Conservation (phyloP, 1,139 yeast species). For the Pichia sp. region DNA sequence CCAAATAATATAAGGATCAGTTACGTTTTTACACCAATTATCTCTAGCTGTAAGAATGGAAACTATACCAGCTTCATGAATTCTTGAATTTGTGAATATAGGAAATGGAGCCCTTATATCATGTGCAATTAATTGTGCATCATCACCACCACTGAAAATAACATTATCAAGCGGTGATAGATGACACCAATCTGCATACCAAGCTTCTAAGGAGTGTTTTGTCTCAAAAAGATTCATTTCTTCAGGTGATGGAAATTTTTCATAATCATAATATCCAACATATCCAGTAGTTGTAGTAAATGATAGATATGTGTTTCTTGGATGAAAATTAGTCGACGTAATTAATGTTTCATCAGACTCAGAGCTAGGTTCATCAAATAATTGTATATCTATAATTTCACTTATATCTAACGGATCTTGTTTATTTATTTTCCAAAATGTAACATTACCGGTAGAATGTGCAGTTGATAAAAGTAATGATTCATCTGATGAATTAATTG, state of each 20-base stretch:
- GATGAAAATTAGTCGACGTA: conserved; percentile 63
- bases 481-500: conserved; percentile 29
- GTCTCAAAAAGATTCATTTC: not conserved
- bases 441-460: conserved; percentile 74
- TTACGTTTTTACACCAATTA: conserved; percentile 16
- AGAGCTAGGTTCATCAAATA: conserved; percentile 35
- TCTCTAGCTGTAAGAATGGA: conserved; percentile 48
- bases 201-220: conserved; percentile 70
- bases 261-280: conserved; percentile 33
- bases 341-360: conserved; percentile 36
- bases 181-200: conserved; percentile 79
- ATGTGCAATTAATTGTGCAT: conserved; percentile 66
- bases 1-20: conserved; percentile 53
- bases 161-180: conserved; percentile 47
- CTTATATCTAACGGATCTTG: conserved; percentile 20
- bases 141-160: conserved; percentile 89
- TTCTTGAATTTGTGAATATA: conserved; percentile 54
- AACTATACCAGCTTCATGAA: conserved; percentile 86
- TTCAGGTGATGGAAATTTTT: conserved; percentile 4
- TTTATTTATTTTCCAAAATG: conserved; percentile 46
- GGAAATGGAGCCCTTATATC: conserved; percentile 44
- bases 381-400: conserved; percentile 30
- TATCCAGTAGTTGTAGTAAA: conserved; percentile 60
- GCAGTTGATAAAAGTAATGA: conserved; percentile 48
- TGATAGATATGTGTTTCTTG: conserved; percentile 31